Conservation (phyloP, 805 yeast genomes). For the Candida sanyiensis region DNA sequence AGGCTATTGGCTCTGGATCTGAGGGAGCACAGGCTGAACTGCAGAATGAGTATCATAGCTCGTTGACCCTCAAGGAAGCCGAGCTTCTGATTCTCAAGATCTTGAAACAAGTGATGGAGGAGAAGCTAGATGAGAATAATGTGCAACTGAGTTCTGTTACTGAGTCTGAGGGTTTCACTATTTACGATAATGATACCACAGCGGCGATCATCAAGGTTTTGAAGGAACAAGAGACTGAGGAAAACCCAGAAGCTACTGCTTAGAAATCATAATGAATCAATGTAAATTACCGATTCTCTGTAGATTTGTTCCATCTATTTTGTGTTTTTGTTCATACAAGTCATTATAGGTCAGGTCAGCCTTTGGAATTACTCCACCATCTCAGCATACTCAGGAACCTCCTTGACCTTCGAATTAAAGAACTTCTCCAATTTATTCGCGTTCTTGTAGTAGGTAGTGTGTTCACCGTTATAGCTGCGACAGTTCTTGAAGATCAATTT, state of each 20-base stretch:
- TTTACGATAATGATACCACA: conserved; percentile 78
- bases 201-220: conserved; percentile 72
- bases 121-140: conserved; percentile 88
- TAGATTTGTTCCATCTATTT: too few species aligned
- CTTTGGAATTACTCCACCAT: conserved; percentile 46
- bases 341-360: not conserved
- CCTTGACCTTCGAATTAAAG: conserved; percentile 73
- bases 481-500: conserved; percentile 85
- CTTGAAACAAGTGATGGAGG: conserved; percentile 98
- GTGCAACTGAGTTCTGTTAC: conserved; percentile 95
- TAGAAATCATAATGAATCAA: conserved; percentile 2
- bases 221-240: conserved; percentile 62
- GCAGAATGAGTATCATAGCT: conserved; percentile 92
- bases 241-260: conserved; percentile 27
- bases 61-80: conserved; percentile 87
- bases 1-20: conserved; percentile 97
- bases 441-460: conserved; percentile 91
- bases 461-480: conserved; percentile 86
- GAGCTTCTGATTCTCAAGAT: conserved; percentile 84
- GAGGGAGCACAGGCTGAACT: conserved; percentile 99
- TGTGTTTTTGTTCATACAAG: too few species aligned
- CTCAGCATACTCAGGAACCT: conserved; percentile 87
- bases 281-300: too few species aligned
- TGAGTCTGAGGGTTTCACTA: conserved; percentile 74
- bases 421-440: conserved; percentile 93